Base-by-base conservation (phyloP, 2,329 filamentous ascomycete genomes). In the Paecilomyces dactylethromorphus region DNA sequence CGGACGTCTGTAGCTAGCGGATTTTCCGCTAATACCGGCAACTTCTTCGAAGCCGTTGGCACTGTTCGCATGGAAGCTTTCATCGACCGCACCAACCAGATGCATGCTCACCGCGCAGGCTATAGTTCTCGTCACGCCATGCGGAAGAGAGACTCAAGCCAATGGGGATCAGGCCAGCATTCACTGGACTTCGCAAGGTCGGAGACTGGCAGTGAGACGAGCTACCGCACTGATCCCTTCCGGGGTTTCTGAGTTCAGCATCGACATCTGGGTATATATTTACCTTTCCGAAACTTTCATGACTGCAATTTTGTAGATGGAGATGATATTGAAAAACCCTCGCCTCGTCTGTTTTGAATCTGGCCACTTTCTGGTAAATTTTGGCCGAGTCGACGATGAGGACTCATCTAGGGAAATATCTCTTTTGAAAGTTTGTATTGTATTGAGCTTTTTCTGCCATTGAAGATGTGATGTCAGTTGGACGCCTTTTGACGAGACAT, bases 11-110 rank as follows among this genome's bases (percentile, higher is more conserved):
- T 81, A 58, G 76, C 78, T 11, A 81, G 79, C 63, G 79, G 74
- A 1, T 77, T 77, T 2, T 70, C 84, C 62, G 72, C 78, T 65
- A 70, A 78, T 53, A 78, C 69, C 56, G 74, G 74, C 58, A 83
- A 84, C 72, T 92, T 94, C 77, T 94, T 94, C 69, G 92, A 95
- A 66, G 89, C 89, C 1, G 88, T 95, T 59, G 92, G 92, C 1
- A 97, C 92, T 1, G 86, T 97, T 53, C 86, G 94, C 29, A 97
- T 99, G 93, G 93, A 97, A 74, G 94, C 94, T 0, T 99, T 97
- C 72, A 95, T 99, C 65, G 84, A 86, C 63, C 77, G 78, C 33
- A 71, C 73, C 11, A 70, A 74, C 26, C 21, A 52, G 3, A 64
- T 69, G 10, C 66, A 67, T 56, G 70, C 71, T 31, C 61, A 68